Evolutionary conservation across 768 basidiomycete species (phyloP).

Genomic region (Boletus subcaerulescens): DNA sequence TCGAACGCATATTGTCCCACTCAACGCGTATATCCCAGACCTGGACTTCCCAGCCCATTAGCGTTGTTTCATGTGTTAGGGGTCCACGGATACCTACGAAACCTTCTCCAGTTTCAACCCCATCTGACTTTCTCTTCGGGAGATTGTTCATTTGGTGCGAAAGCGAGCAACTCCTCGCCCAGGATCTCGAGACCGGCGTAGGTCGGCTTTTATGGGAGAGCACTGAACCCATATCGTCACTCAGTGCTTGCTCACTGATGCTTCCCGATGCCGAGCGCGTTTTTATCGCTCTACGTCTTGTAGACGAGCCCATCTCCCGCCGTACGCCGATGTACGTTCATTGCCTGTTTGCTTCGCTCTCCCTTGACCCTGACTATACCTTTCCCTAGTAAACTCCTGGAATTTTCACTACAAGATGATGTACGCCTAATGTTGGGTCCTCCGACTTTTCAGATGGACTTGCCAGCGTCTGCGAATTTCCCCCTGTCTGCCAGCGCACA

Average conservation of each 20-base stretch:
- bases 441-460: constrained; percentile 13
- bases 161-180: constrained; percentile 16
- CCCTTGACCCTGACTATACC: constrained; percentile 2
- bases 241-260: constrained; percentile 17
- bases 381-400: constrained; percentile 19
- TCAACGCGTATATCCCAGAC: constrained; percentile 19
- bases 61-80: constrained; percentile 5
- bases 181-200: constrained; percentile 19
- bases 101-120: constrained; percentile 12
- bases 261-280: constrained; percentile 17
- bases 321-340: constrained; percentile 21
- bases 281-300: constrained; percentile 18
- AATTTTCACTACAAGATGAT: constrained; percentile 17
- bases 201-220: constrained; percentile 20
- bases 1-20: constrained; percentile 15
- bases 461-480: constrained; percentile 15
- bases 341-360: background rate
- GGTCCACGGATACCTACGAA: constrained; percentile 16
- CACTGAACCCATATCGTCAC: constrained; percentile 14
- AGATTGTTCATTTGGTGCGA: constrained; percentile 24
- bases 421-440: constrained; percentile 12
- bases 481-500: constrained; percentile 13
- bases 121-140: constrained; percentile 25
- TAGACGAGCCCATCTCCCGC: constrained; percentile 12
- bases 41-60: constrained; percentile 17